Percentiles rank a stretch among this genome's conserved stretches.
Evolutionary conservation across 768 basidiomycete species (phyloP).

Genomic region (Hypholoma fasciculare): DNA sequence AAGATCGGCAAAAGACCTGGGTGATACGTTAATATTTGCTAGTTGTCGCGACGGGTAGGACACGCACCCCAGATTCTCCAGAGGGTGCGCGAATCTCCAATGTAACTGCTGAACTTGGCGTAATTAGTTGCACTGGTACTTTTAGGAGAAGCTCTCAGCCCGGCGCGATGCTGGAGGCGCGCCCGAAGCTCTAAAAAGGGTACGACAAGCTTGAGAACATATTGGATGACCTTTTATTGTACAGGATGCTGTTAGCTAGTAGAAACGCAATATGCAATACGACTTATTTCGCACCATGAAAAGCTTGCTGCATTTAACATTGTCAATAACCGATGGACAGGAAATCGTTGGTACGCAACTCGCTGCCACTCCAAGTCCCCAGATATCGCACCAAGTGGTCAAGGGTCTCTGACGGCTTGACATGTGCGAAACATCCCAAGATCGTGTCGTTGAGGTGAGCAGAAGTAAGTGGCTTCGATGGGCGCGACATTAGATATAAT

Average conservation of each 20-base stretch:
- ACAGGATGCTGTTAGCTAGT: not conserved
- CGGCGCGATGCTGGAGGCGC: conserved; percentile 64
- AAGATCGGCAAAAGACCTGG: conserved; percentile 76
- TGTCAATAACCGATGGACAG: not conserved
- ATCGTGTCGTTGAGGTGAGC: conserved; percentile 60
- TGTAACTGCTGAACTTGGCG: conserved; percentile 50
- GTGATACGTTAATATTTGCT: not conserved
- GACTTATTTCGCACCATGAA: conserved; percentile 54
- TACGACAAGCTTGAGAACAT: conserved; percentile 66
- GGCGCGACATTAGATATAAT: conserved; percentile 44
- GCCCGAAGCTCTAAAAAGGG: conserved; percentile 70
- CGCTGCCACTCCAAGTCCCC: conserved; percentile 85
- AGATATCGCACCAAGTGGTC: conserved; percentile 76
- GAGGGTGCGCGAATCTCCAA: conserved; percentile 70
- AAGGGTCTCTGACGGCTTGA: conserved; percentile 62
- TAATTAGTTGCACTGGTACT: conserved; percentile 57
- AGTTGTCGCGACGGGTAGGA: not conserved
- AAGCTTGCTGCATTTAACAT: conserved; percentile 53
- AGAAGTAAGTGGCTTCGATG: conserved; percentile 46
- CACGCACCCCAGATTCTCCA: conserved; percentile 82
- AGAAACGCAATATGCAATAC: not conserved
- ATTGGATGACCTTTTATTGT: conserved; percentile 62
- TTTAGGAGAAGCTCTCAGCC: conserved; percentile 50
- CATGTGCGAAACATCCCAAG: conserved; percentile 59
- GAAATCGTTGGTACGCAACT: conserved; percentile 52